Percentiles rank a stretch among this genome's conserved stretches.
Conservation (phyloP, 345 rosid species). For the Acer yangbiense region DNA sequence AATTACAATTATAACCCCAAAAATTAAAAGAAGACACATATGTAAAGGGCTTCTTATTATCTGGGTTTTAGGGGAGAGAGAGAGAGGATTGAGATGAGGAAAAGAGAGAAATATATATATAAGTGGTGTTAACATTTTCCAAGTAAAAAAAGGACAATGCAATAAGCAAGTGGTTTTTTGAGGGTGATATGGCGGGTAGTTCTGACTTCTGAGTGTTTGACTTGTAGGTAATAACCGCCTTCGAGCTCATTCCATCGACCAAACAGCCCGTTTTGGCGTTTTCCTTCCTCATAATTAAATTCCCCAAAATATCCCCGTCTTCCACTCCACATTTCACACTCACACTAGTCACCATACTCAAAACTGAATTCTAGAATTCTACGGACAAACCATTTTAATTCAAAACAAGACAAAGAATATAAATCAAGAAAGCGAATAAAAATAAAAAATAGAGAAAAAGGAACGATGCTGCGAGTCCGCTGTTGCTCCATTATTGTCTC, state of each 20-base stretch:
- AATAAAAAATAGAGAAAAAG: not conserved
- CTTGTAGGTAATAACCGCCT: not conserved
- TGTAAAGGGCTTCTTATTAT: no score
- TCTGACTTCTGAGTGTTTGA: not conserved
- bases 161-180: not conserved
- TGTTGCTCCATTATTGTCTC: not conserved
- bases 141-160: not conserved
- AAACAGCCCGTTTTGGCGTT: no score
- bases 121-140: no score
- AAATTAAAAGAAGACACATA: no score
- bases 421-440: not conserved
- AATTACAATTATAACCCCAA: no score
- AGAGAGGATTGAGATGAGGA: no score
- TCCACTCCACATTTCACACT: not conserved
- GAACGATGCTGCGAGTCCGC: not conserved
- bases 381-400: not conserved
- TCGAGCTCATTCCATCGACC: not conserved
- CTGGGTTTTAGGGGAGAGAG: no score
- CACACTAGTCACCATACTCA: not conserved
- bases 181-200: no score
- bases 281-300: not conserved
- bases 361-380: not conserved
- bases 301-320: conserved; percentile 11
- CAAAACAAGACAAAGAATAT: not conserved
- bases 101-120: no score